Base-by-base conservation (phyloP, 176 grass and related monocot species). In the Saccharum spontaneum region DNA sequence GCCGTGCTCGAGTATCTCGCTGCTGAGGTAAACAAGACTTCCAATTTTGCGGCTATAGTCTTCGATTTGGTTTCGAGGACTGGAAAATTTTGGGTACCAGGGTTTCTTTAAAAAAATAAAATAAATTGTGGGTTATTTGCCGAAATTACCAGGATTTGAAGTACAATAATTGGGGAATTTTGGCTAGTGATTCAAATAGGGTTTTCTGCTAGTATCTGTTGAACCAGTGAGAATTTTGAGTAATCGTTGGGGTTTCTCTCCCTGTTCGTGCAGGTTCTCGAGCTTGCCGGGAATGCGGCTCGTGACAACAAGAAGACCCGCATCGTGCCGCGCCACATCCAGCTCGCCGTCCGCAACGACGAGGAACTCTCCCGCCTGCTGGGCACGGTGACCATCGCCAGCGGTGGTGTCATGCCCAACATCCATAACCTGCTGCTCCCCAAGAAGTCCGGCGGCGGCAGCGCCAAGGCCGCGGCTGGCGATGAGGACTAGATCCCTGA, bases 281-380 rank as follows among this genome's bases (percentile, higher is more conserved):
- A 99, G 83, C 70, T 99, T 26, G 94, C 97, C 1, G 97, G 97
- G 5, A 99, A 99, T n/a, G 97, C 97, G 0, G 97, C 97, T 16
- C 90, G 95, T 30, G 90, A 98, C 76, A 98, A 98, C 91, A 98
- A 98, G 92, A 99, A 99, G 90, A 94, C 92, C 34, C 94, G 94
- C 9, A 99, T 99, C 71, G 97, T 96, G 79, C 97, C 97, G 10
- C 93, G 97, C 46, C 97, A 99, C 90, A 99, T 99, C 84, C 97
- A 99, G 71, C 85, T 99, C 6, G 97, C 97, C 9, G 97, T 99
- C 43, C 82, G 97, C 66, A 99, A 99, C 74, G 97, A 99, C 81
- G 97, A 99, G 79, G 97, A 99, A 88, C 84, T 99, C 12, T 95
- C 93, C 1, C 92, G 89, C 90, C 86, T 99, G 28, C 97, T 99